phyloP scores from a whole-genome alignment of 805 yeast species.

The Metschnikowia reukaufii region DNA sequence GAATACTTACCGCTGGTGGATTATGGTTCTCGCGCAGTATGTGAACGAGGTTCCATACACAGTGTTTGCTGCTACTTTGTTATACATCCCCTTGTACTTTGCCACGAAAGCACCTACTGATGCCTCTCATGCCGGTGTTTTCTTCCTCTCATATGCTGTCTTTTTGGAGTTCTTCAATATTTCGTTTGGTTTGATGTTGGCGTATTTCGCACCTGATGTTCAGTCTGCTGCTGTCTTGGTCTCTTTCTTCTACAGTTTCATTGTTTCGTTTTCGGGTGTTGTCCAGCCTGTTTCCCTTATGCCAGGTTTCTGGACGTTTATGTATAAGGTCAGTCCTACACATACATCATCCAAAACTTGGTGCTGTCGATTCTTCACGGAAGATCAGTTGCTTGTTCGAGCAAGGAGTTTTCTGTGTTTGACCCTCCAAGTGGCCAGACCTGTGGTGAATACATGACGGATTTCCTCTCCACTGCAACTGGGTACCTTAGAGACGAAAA shows the following conservation, averaged over 20 bases:
- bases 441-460: slow-evolving; percentile 16
- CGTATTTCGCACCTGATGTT: slow-evolving; percentile 63
- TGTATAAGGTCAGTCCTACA: slow-evolving; percentile 49
- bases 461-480: slow-evolving; percentile 7
- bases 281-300: slow-evolving; percentile 43
- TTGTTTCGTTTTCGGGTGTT: slow-evolving; percentile 58
- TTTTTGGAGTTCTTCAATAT: slow-evolving; percentile 41
- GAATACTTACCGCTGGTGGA: slow-evolving; percentile 72
- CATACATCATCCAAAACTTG: slow-evolving; percentile 55
- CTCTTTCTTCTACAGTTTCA: slow-evolving; percentile 55
- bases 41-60: slow-evolving; percentile 62
- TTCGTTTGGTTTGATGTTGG: slow-evolving; percentile 49
- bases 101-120: slow-evolving; percentile 23
- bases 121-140: slow-evolving; percentile 33
- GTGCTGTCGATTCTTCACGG: slow-evolving; percentile 45
- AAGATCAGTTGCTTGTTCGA: slow-evolving; percentile 47
- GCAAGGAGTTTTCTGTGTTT: slow-evolving; percentile 47
- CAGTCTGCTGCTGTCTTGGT: slow-evolving; percentile 64
- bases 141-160: slow-evolving; percentile 47
- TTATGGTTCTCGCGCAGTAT: slow-evolving; percentile 53
- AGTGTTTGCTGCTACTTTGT: slow-evolving; percentile 27
- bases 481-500: slow-evolving; percentile 16
- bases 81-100: slow-evolving; percentile 43
- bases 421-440: slow-evolving; percentile 44
- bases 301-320: slow-evolving; percentile 52